phyloP scores from a whole-genome alignment of 2,329 filamentous ascomycete genomes.

The Penicillium sp. region DNA sequence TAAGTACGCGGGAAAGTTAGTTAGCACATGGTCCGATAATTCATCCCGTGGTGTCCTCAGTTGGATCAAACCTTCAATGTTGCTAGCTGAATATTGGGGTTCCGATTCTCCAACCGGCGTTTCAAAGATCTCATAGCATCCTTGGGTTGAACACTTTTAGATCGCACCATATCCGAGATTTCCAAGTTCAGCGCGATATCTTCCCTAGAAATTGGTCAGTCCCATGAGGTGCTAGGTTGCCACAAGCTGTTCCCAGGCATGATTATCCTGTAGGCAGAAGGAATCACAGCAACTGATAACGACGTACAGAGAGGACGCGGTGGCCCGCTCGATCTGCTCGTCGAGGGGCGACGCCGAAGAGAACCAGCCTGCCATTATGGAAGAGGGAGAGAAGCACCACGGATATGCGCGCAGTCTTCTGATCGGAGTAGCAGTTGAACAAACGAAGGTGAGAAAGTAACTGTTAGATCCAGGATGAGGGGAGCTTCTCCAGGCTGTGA shows the following conservation, averaged over 20 bases:
- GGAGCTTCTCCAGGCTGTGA: conserved; percentile 19
- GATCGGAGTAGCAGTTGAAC: conserved; percentile 20
- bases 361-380: conserved; percentile 95
- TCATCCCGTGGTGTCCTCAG: too few species aligned
- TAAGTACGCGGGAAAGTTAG: conserved; percentile 32
- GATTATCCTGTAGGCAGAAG: conserved; percentile 7
- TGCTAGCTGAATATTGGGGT: conserved; percentile 94
- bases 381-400: conserved; percentile 27
- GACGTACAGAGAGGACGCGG: conserved; percentile 85
- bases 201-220: conserved; percentile 62
- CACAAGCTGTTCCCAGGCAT: not conserved
- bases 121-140: conserved; percentile 98
- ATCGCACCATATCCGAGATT: conserved; percentile 96
- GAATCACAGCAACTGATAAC: conserved; percentile 3
- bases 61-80: conserved; percentile 75
- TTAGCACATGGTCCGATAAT: conserved; percentile 19
- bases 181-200: conserved; percentile 97
- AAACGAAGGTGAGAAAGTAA: conserved; percentile 4
- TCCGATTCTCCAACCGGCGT: conserved; percentile 92
- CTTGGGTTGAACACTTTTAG: conserved; percentile 95
- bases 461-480: conserved; percentile 17
- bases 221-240: not conserved
- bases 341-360: conserved; percentile 90
- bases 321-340: conserved; percentile 95
- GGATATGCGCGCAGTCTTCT: not conserved